A percentile compares a stretch with the other conserved stretches of the same genome.
phyloP scores from a whole-genome alignment of 164 flowering plant genomes.

The Amborella trichopoda region DNA sequence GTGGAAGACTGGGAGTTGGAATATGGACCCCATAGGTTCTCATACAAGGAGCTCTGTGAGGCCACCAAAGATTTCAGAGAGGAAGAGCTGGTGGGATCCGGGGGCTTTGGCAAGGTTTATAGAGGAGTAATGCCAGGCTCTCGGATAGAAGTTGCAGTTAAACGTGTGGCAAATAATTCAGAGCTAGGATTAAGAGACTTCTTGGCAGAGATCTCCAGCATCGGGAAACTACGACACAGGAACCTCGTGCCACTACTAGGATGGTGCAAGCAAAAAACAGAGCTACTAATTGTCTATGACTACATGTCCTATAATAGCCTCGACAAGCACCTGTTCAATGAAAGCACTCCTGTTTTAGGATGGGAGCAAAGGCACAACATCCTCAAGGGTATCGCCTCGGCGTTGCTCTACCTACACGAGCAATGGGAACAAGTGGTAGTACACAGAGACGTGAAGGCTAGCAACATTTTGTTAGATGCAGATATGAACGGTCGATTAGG shows the following conservation, averaged over 20 bases:
- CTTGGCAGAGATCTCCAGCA: conserved; percentile 4
- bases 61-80: not conserved
- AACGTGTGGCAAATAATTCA: not conserved
- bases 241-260: conserved; percentile 6
- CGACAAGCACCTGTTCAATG: conserved; percentile 1
- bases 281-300: conserved; percentile 4
- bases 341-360: not conserved
- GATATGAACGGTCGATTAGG: conserved; percentile 6
- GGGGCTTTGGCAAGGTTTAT: not conserved
- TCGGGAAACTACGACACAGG: conserved; percentile 3
- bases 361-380: not conserved
- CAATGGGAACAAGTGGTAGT: conserved; percentile 7
- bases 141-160: not conserved
- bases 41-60: not conserved
- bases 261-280: conserved; percentile 2
- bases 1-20: conserved; percentile 1
- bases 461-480: conserved; percentile 7
- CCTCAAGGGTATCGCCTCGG: not conserved
- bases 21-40: conserved; percentile 13
- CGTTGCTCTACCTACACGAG: not conserved
- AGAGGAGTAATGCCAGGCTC: not conserved
- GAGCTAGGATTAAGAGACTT: not conserved
- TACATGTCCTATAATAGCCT: conserved; percentile 6
- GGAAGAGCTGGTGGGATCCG: not conserved
- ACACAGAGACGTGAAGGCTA: conserved; percentile 10